Percentiles rank a stretch among this genome's conserved stretches.
Conservation (phyloP, 768 basidiomycete genomes). For the Lepiota subincarnata region DNA sequence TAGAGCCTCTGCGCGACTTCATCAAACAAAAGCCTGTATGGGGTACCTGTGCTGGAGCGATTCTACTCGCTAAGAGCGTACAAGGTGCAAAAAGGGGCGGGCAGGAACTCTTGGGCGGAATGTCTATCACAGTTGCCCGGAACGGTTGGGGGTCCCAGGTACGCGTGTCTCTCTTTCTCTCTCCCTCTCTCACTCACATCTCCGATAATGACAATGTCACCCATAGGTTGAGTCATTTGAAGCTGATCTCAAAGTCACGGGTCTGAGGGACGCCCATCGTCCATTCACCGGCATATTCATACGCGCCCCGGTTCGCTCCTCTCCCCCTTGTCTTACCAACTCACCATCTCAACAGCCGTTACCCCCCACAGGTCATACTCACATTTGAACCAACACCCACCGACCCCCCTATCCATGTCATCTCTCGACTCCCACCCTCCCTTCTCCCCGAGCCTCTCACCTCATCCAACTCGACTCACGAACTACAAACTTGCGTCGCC, state of each 20-base stretch:
- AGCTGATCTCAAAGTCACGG: constrained; percentile 61
- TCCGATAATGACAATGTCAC: not conserved
- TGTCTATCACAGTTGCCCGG: constrained; percentile 74
- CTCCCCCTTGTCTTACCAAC: not conserved
- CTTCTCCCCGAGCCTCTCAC: constrained; percentile 38
- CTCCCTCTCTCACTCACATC: too few species aligned
- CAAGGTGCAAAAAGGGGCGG: constrained; percentile 82
- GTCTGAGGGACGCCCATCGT: constrained; percentile 51
- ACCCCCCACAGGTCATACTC: constrained; percentile 54
- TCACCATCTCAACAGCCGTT: constrained; percentile 1
- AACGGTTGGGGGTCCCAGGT: constrained; percentile 97
- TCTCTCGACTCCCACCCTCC: constrained; percentile 62
- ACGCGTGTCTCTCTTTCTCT: constrained; percentile 20
- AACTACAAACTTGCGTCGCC: constrained; percentile 73
- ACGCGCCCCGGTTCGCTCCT: constrained; percentile 72
- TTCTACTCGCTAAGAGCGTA: constrained; percentile 72
- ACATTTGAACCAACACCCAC: constrained; percentile 39
- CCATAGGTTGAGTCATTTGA: constrained; percentile 90
- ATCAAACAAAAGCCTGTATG: constrained; percentile 74
- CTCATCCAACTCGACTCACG: constrained; percentile 42
- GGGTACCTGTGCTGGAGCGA: constrained; percentile 97
- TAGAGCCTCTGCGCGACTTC: constrained; percentile 77
- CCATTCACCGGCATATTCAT: constrained; percentile 89
- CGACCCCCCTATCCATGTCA: constrained; percentile 61
- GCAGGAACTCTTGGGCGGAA: constrained; percentile 79